These are phyloP conservation scores for Yamagishiella unicocca DNA, from an alignment of 139 green algal species.

Conservation along the genomic window DNA sequence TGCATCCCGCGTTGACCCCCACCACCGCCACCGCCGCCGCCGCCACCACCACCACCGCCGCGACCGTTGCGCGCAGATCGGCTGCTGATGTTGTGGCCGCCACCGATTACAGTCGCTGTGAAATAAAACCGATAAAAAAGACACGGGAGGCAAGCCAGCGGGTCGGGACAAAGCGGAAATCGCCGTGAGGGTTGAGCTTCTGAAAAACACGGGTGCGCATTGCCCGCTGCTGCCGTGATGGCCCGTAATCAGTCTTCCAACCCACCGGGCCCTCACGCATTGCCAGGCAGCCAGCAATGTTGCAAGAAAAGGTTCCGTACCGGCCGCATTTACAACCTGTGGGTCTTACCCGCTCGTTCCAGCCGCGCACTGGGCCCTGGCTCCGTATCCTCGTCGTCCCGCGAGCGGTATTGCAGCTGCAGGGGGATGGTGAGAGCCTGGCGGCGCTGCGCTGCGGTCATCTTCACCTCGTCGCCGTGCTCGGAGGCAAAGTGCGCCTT, in stretches of 20 bases:
- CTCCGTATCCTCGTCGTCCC: slow-evolving; percentile 37
- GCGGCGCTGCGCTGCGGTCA: slow-evolving; percentile 78
- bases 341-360: slow-evolving; percentile 5
- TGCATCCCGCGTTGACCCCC: slow-evolving; percentile 15
- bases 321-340: too few relatives aligned
- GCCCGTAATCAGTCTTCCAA: too few relatives aligned
- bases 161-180: too few relatives aligned
- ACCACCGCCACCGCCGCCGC: background rate
- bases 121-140: too few relatives aligned
- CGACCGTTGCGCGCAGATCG: background rate
- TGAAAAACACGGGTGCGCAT: too few relatives aligned
- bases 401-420: slow-evolving; percentile 65
- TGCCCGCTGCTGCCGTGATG: too few relatives aligned
- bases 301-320: background rate
- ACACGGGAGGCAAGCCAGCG: too few relatives aligned
- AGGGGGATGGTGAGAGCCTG: slow-evolving; percentile 78
- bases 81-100: slow-evolving; percentile 47
- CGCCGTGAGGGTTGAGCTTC: too few relatives aligned
- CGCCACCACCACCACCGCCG: background rate
- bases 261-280: too few relatives aligned
- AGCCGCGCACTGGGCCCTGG: slow-evolving; percentile 22
- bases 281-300: too few relatives aligned
- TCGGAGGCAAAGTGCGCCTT: slow-evolving; percentile 81
- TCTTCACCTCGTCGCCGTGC: slow-evolving; percentile 75
- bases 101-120: slow-evolving; percentile 62